Percentiles rank a stretch among this genome's conserved stretches.
Evolutionary conservation across 129 eudicot species (phyloP).

Genomic region (Flaveria robusta): DNA sequence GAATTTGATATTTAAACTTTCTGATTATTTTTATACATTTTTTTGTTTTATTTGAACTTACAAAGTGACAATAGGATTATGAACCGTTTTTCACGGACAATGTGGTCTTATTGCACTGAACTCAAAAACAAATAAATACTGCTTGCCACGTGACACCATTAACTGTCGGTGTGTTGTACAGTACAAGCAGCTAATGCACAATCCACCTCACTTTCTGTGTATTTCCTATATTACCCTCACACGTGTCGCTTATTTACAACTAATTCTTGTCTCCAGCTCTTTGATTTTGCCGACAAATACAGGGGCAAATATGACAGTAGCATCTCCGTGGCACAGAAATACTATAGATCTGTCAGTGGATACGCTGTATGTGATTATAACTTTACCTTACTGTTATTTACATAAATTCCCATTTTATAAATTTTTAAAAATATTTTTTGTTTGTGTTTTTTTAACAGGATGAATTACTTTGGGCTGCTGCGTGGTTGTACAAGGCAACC

Average conservation of each 20-base stretch:
- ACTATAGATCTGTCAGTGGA: slow-evolving; percentile 96
- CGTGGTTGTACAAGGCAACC: slow-evolving; percentile 99
- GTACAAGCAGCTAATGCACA: slow-evolving; percentile 3
- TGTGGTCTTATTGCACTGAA: not conserved
- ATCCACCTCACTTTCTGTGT: not conserved
- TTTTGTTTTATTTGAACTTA: not conserved
- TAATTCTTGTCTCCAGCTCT: slow-evolving; percentile 54
- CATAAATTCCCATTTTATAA: not conserved
- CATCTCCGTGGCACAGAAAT: slow-evolving; percentile 90
- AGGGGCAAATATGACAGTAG: slow-evolving; percentile 99
- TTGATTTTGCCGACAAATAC: slow-evolving; percentile 91
- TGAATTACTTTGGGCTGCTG: slow-evolving; percentile 96
- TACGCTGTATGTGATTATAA: slow-evolving; percentile 60
- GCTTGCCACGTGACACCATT: slow-evolving; percentile 35
- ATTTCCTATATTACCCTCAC: slow-evolving; percentile 21
- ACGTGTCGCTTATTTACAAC: slow-evolving; percentile 10
- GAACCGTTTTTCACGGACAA: slow-evolving; percentile 12
- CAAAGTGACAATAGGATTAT: slow-evolving; percentile 14
- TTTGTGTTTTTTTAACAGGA: slow-evolving; percentile 45
- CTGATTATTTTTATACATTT: not conserved
- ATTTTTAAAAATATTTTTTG: not conserved
- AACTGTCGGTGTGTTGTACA: slow-evolving; percentile 45
- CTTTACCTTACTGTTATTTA: not conserved
- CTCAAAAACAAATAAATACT: not conserved
- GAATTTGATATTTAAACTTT: not conserved